Evolutionary conservation across 1,284 basidiomycete genomes (phyloP).

Genomic region (Ustilago bromivora): DNA sequence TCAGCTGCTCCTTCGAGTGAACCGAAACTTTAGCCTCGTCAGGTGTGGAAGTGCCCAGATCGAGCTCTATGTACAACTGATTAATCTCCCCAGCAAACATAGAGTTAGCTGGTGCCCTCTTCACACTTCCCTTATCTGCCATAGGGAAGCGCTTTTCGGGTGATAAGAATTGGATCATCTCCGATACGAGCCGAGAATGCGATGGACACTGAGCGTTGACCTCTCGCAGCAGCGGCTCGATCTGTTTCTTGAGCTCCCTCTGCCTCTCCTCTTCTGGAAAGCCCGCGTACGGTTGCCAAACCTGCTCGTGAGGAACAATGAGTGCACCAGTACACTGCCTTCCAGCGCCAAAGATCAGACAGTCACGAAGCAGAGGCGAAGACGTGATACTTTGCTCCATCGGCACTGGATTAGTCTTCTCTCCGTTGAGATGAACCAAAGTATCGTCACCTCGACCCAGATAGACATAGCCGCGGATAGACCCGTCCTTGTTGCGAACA

Average conservation of each 20-base stretch:
- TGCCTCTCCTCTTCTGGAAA: constrained; percentile 20
- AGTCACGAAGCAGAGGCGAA: constrained; percentile 71
- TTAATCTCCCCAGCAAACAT: constrained; percentile 28
- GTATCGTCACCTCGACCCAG: constrained; percentile 77
- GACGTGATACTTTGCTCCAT: constrained; percentile 52
- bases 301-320: constrained; percentile 74
- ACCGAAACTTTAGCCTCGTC: constrained; percentile 23
- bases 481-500: constrained; percentile 70
- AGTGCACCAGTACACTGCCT: constrained; percentile 74
- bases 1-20: constrained; percentile 19
- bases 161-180: constrained; percentile 40
- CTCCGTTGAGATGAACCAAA: constrained; percentile 70
- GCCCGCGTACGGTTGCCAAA: constrained; percentile 62
- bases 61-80: constrained; percentile 42
- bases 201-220: constrained; percentile 40
- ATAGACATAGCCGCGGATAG: constrained; percentile 73
- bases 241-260: constrained; percentile 32
- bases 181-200: constrained; percentile 44
- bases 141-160: constrained; percentile 21
- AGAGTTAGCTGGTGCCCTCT: constrained; percentile 28
- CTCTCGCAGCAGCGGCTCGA: constrained; percentile 31
- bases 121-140: constrained; percentile 48
- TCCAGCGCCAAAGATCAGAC: constrained; percentile 76
- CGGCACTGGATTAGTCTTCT: constrained; percentile 58
- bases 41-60: constrained; percentile 31